Base-by-base conservation (phyloP, 495 filamentous ascomycete species). In the Chaetomidium leptoderma region DNA sequence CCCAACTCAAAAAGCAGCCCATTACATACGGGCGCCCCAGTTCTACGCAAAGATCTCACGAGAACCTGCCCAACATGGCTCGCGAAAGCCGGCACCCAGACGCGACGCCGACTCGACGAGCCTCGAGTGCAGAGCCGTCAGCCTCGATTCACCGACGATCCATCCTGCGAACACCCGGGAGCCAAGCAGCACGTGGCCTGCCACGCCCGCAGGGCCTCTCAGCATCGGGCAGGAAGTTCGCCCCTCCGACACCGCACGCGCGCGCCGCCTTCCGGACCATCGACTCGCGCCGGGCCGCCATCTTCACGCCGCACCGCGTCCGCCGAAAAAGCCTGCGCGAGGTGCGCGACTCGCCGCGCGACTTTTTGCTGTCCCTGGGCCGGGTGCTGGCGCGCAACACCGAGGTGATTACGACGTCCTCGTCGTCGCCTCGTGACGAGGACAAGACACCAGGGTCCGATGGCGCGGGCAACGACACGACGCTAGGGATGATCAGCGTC, bases 271-370 rank as follows among this genome's bases (percentile, higher is more conserved):
- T 86, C 51, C 83, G 85, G 48, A 84, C 87, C 16, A 80, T 89
- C 48, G 83, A 90, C 64, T 76, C 80, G 60, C 84, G 89, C 43
- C 82, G 87, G 36, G 82, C 86, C n/a, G 86, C 85, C n/a, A 80
- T 78, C 33, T 71, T 85, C 57, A 92, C 89, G 0, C 88, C 89
- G 21, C 68, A 70, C 26, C 86, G 81, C 24, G 77, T 81, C n/a
- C 80, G 87, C 4, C 76, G 89, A 50, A 79, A 79, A 54, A 91
- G 86, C 61, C 75, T 82, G 21, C 78, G 83, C 39, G 74, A 86
- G 58, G 83, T 86, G 64, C 80, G 88, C 43, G 88, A 91, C 69
- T 90, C 89, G 6, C 88, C 88, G 6, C 83, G 88, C 53, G 85
- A 91, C 66, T 74, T 84, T 21, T 66, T 92, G 29, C 78, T 83